Evolutionary conservation across 257 asterid species (phyloP).

Genomic region (Solanum tarijense): DNA sequence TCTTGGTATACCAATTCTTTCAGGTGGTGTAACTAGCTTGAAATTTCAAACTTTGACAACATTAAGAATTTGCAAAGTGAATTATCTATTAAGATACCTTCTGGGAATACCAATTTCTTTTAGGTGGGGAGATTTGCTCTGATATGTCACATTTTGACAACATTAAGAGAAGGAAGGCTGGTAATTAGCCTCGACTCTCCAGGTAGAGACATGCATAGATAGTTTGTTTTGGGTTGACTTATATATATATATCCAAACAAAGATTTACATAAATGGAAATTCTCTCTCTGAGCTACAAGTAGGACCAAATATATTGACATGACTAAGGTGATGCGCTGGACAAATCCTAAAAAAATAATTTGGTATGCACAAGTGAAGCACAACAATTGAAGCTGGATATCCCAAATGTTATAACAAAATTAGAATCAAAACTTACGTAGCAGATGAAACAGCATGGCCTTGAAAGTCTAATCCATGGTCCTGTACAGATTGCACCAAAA

Average conservation of each 20-base stretch:
- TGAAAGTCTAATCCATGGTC: constrained; percentile 9
- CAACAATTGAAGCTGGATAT: not conserved
- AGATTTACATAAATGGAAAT: not conserved
- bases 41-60: not conserved
- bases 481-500: constrained; percentile 9
- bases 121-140: not conserved
- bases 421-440: constrained; percentile 26
- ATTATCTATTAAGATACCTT: not conserved
- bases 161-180: not conserved
- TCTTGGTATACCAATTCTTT: not conserved
- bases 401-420: not conserved
- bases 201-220: not conserved
- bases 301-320: not conserved
- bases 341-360: not conserved
- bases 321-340: not conserved
- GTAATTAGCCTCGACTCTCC: not conserved
- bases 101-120: not conserved
- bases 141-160: not conserved
- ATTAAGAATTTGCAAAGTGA: not conserved
- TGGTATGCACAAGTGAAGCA: not conserved
- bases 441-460: not conserved
- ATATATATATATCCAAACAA: not conserved
- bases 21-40: not conserved
- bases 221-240: not conserved
- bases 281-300: not conserved